Evolutionary conservation across 1,284 basidiomycete genomes (phyloP).

Genomic region (Pholiota adiposa): DNA sequence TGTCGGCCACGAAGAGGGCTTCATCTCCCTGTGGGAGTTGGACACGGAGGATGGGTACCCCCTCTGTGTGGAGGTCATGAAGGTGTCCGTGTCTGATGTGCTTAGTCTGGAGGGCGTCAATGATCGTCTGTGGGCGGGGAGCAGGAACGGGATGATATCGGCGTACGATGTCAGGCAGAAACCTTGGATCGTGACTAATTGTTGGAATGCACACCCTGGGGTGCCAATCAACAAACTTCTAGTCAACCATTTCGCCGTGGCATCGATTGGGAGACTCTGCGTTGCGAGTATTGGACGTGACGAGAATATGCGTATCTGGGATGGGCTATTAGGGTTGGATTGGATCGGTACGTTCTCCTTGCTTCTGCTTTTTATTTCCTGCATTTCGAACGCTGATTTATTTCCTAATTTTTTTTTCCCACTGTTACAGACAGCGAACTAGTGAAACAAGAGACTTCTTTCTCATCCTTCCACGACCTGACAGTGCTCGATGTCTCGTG

Average conservation of each 20-base stretch:
- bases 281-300: slow-evolving; percentile 85
- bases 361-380: slow-evolving; percentile 12
- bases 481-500: slow-evolving; percentile 87
- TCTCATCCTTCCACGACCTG: slow-evolving; percentile 80
- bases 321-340: slow-evolving; percentile 83
- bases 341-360: slow-evolving; percentile 70
- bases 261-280: slow-evolving; percentile 63
- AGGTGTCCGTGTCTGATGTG: slow-evolving; percentile 81
- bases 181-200: slow-evolving; percentile 89
- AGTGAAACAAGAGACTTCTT: slow-evolving; percentile 74
- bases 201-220: slow-evolving; percentile 88
- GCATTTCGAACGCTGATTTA: slow-evolving; percentile 15
- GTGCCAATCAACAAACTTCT: slow-evolving; percentile 74
- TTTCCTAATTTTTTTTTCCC: no score
- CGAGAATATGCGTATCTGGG: slow-evolving; percentile 82
- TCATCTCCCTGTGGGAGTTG: slow-evolving; percentile 79
- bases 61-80: slow-evolving; percentile 69
- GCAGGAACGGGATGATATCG: slow-evolving; percentile 81
- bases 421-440: slow-evolving; percentile 78
- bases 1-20: slow-evolving; percentile 94
- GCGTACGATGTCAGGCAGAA: slow-evolving; percentile 75
- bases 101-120: slow-evolving; percentile 82
- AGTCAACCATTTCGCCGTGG: slow-evolving; percentile 76
- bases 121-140: slow-evolving; percentile 84
- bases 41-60: slow-evolving; percentile 56